phyloP scores from a whole-genome alignment of 2,329 filamentous ascomycete genomes.

The Microsporum canis region DNA sequence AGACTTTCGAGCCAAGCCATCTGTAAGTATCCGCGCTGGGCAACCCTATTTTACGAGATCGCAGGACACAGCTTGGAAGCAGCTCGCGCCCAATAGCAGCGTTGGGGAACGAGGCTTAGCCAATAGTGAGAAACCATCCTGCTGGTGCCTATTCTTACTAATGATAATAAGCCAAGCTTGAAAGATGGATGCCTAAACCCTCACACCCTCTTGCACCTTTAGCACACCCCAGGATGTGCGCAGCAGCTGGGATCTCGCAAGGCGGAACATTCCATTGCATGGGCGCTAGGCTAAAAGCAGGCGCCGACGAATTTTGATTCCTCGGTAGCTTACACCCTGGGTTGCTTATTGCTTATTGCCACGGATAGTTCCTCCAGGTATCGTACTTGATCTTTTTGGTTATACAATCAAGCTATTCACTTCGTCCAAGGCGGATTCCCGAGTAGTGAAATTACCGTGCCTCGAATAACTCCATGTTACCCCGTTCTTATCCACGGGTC shows the following conservation, averaged over 20 bases:
- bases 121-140: not conserved
- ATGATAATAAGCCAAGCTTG: not conserved
- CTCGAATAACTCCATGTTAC: not conserved
- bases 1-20: constrained; percentile 1
- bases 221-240: not conserved
- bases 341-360: not conserved
- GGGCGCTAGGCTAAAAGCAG: not conserved
- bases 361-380: not conserved
- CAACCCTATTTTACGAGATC: constrained; percentile 5
- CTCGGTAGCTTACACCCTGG: not conserved
- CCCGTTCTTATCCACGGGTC: not conserved
- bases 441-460: not conserved
- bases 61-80: not conserved
- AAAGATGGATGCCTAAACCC: constrained; percentile 3
- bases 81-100: not conserved
- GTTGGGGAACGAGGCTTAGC: not conserved
- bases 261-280: constrained; percentile 4
- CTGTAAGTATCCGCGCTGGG: constrained; percentile 3
- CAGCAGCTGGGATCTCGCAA: constrained; percentile 2
- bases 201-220: not conserved
- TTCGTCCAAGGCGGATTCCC: not conserved
- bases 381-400: not conserved
- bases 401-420: not conserved
- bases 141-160: constrained; percentile 5
- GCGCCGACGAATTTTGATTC: not conserved